Evolutionary conservation across 306 rosid genomes (phyloP).

Genomic region (Glycine tomentella): DNA sequence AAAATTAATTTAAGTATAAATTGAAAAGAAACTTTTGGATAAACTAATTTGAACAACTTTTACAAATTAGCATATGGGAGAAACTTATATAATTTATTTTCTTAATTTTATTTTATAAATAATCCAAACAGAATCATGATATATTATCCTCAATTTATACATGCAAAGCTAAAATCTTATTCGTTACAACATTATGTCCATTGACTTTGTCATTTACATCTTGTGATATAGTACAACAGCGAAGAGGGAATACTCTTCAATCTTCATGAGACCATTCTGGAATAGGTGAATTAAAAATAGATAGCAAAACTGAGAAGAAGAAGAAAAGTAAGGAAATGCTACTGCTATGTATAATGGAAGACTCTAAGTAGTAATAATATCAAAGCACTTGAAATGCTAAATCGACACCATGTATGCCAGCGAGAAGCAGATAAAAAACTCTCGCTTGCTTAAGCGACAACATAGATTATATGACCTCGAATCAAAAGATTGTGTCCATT

Average conservation of each 20-base stretch:
- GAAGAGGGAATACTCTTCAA: conserved; percentile 24
- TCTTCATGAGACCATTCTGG: conserved; percentile 28
- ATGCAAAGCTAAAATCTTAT: conserved; percentile 31
- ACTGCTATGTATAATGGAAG: conserved; percentile 22
- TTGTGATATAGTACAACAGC: conserved; percentile 43
- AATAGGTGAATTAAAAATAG: neutral
- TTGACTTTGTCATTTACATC: conserved; percentile 26
- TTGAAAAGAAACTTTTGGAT: too few species aligned
- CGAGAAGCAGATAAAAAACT: too few species aligned
- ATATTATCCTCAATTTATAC: conserved; percentile 21
- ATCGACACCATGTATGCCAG: neutral
- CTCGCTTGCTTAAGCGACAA: too few species aligned
- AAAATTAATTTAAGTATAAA: too few species aligned
- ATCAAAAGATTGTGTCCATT: neutral
- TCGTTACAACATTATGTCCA: conserved; percentile 28
- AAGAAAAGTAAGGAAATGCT: neutral
- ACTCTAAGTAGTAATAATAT: conserved; percentile 13
- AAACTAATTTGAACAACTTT: too few species aligned
- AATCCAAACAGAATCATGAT: too few species aligned
- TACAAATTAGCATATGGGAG: too few species aligned
- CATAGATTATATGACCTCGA: too few species aligned
- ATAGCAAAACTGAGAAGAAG: conserved; percentile 1
- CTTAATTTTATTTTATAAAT: too few species aligned
- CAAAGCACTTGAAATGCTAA: conserved; percentile 41
- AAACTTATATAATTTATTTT: too few species aligned